Evolutionary conservation across 805 yeast species (phyloP).

Genomic region (Pichia nakasei): DNA sequence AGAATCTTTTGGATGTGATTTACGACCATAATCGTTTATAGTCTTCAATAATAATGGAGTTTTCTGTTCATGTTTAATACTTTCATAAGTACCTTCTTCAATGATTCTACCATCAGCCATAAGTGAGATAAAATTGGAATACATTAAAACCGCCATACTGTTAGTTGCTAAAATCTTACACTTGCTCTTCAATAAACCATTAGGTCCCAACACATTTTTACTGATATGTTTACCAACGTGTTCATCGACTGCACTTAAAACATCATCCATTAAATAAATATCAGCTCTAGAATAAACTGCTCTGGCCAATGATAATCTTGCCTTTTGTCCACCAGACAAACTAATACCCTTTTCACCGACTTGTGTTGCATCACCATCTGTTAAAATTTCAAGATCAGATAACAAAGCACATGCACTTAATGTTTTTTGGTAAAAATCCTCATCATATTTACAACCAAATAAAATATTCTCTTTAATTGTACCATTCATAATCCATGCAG

Average conservation of each 20-base stretch:
- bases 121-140: constrained; percentile 54
- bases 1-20: constrained; percentile 15
- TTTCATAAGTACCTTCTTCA: constrained; percentile 57
- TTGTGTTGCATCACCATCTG: constrained; percentile 84
- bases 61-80: constrained; percentile 30
- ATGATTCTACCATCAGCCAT: constrained; percentile 53
- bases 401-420: constrained; percentile 81
- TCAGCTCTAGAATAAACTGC: constrained; percentile 95
- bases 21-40: constrained; percentile 50
- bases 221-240: constrained; percentile 88
- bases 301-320: constrained; percentile 87
- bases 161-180: constrained; percentile 53
- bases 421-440: constrained; percentile 71
- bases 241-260: constrained; percentile 93
- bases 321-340: constrained; percentile 95
- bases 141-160: constrained; percentile 43
- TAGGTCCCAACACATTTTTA: constrained; percentile 39
- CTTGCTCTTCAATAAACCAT: constrained; percentile 42
- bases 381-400: constrained; percentile 68
- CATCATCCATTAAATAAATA: constrained; percentile 82
- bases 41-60: constrained; percentile 33
- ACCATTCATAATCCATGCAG: constrained; percentile 97
- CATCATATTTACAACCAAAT: constrained; percentile 81
- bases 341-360: constrained; percentile 98
- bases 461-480: constrained; percentile 83